Percentiles rank a stretch among this genome's conserved stretches.
Conservation (phyloP, 257 asterid genomes). For the Osmanthus fragrans region DNA sequence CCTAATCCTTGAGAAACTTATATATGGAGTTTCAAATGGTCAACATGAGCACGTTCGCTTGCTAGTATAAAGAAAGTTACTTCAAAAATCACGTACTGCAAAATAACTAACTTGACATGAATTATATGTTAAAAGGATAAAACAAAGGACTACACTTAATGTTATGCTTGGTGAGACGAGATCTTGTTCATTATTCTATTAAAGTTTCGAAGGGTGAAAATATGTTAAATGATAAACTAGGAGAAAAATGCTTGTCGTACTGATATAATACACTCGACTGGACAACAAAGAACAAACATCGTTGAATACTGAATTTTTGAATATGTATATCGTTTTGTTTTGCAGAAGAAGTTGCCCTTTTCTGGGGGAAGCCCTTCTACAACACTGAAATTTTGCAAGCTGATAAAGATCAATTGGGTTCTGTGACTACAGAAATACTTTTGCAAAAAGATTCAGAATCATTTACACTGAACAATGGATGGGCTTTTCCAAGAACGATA, state of each 20-base stretch:
- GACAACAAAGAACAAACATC: not conserved
- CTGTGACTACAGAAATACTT: constrained; percentile 64
- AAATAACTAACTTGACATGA: too few species aligned
- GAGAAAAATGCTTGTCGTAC: too few species aligned
- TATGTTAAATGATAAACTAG: not conserved
- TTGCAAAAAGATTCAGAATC: constrained; percentile 46
- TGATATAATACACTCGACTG: not conserved
- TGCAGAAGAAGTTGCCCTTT: constrained; percentile 69
- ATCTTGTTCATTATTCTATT: not conserved
- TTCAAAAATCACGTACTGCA: too few species aligned
- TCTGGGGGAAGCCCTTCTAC: constrained; percentile 61
- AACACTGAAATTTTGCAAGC: constrained; percentile 46
- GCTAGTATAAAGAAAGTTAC: not conserved
- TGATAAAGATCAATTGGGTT: constrained; percentile 41
- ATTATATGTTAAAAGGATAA: too few species aligned
- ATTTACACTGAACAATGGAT: constrained; percentile 62
- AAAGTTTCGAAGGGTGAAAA: not conserved
- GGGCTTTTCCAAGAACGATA: constrained; percentile 72
- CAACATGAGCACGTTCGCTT: not conserved
- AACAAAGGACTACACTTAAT: not conserved
- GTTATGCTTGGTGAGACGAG: not conserved
- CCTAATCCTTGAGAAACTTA: not conserved
- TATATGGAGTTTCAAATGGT: not conserved
- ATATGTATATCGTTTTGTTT: not conserved
- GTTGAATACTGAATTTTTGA: not conserved